These are phyloP conservation scores for Clarireedia hainanense DNA, from an alignment of 2,329 filamentous ascomycete genomes.

Conservation along the genomic window DNA sequence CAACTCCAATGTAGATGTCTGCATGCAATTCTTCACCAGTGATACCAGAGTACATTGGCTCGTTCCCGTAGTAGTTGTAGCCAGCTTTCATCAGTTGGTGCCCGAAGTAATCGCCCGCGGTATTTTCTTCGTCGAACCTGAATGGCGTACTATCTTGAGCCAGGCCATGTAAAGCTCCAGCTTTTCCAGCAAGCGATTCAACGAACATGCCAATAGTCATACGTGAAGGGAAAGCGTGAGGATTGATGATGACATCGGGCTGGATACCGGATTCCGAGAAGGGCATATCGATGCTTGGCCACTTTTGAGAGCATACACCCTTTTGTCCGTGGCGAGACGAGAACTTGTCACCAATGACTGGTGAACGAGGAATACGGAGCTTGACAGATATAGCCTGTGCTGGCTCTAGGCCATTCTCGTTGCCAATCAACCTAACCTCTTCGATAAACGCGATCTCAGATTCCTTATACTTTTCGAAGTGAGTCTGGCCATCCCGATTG, in stretches of 20 bases:
- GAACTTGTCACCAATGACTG: constrained; percentile 97
- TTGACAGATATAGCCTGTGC: constrained; percentile 88
- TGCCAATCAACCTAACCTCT: constrained; percentile 83
- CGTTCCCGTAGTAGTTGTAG: constrained; percentile 97
- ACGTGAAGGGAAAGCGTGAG: constrained; percentile 96
- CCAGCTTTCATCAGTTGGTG: constrained; percentile 92
- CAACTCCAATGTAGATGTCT: constrained; percentile 93
- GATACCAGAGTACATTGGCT: constrained; percentile 97
- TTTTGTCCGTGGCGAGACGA: constrained; percentile 98
- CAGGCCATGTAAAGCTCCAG: constrained; percentile 88
- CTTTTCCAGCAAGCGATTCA: constrained; percentile 92
- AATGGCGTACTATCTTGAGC: constrained; percentile 95
- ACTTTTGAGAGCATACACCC: constrained; percentile 93
- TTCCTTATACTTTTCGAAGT: constrained; percentile 93
- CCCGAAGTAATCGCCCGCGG: constrained; percentile 89
- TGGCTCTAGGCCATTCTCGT: constrained; percentile 74
- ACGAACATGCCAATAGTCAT: constrained; percentile 99
- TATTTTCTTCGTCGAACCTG: constrained; percentile 86
- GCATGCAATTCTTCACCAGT: constrained; percentile 89
- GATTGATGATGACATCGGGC: constrained; percentile 97
- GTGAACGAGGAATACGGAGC: constrained; percentile 80
- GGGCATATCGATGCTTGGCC: constrained; percentile 89
- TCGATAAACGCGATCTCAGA: constrained; percentile 82
- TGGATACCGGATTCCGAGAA: constrained; percentile 96
- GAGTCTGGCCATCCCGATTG: constrained; percentile 79